phyloP scores from a whole-genome alignment of 441 rosid genomes.

The Eruca vesicaria region DNA sequence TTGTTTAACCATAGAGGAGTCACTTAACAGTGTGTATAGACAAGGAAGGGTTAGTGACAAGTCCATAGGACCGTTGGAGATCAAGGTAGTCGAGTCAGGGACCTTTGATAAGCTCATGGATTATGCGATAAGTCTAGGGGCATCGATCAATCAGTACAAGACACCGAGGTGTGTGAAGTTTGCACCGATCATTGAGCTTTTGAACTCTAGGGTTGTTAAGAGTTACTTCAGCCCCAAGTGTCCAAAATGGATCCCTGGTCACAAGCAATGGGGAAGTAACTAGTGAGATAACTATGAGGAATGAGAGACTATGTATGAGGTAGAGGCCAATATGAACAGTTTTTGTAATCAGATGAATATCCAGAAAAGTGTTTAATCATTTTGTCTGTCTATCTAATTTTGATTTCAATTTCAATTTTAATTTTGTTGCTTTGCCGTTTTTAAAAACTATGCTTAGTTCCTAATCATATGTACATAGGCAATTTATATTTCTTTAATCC shows the following conservation, averaged over 20 bases:
- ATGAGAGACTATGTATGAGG: not conserved
- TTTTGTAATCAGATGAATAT: conserved; percentile 48
- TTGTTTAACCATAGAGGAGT: conserved; percentile 64
- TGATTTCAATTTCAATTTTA: conserved; percentile 14
- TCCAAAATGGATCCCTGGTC: conserved; percentile 74
- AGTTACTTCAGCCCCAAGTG: conserved; percentile 69
- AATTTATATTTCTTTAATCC: conserved; percentile 38
- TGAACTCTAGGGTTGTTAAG: conserved; percentile 55
- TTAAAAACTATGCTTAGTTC: conserved; percentile 8
- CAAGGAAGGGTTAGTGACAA: conserved; percentile 68
- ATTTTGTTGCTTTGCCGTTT: not conserved
- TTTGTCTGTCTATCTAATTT: conserved; percentile 41
- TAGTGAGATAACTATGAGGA: conserved; percentile 19
- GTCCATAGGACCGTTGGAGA: conserved; percentile 73
- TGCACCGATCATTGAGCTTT: conserved; percentile 64
- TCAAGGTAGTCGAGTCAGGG: conserved; percentile 64
- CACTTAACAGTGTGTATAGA: conserved; percentile 70
- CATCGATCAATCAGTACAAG: conserved; percentile 77
- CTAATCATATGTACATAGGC: conserved; percentile 57
- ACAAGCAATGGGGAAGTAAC: conserved; percentile 62
- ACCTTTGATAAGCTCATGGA: conserved; percentile 81
- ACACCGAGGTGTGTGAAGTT: conserved; percentile 76
- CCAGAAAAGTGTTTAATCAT: conserved; percentile 39
- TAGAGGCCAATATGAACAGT: not conserved
- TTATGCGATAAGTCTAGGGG: conserved; percentile 68